These are phyloP conservation scores for Euphorbia pulcherrima DNA, from an alignment of 345 rosid species.

Conservation along the genomic window DNA sequence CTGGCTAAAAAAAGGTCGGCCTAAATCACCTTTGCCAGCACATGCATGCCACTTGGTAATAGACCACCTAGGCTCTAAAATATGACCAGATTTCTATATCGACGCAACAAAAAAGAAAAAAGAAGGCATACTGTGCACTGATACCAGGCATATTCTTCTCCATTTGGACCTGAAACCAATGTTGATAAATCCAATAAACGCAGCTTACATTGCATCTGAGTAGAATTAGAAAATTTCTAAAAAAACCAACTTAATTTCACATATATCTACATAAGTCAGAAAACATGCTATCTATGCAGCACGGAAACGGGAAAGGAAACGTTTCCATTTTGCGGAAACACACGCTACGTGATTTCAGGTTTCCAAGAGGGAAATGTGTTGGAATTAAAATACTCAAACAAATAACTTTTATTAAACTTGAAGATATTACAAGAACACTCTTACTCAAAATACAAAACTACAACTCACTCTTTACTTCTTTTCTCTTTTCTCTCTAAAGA, in stretches of 20 bases:
- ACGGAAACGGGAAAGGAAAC: too few species aligned
- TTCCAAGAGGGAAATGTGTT: too few species aligned
- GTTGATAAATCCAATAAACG: conserved; percentile 8
- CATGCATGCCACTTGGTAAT: background rate
- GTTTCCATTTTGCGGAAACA: too few species aligned
- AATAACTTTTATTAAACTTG: too few species aligned
- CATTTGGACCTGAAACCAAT: conserved; percentile 64
- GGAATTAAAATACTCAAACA: too few species aligned
- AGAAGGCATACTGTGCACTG: conserved; percentile 80
- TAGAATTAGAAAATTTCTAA: background rate
- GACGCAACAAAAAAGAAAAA: conserved; percentile 1
- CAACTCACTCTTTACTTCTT: too few species aligned
- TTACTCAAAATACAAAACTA: too few species aligned
- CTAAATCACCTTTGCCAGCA: background rate
- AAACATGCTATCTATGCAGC: too few species aligned
- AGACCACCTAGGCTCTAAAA: background rate
- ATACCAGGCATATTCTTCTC: conserved; percentile 96
- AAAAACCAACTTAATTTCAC: background rate
- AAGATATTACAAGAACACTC: too few species aligned
- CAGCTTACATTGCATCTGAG: background rate
- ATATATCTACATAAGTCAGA: background rate
- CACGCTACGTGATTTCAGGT: too few species aligned
- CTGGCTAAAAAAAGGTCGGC: background rate
- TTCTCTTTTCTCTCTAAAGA: too few species aligned
- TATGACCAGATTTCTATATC: background rate